These are phyloP conservation scores for Fragaria ananassa DNA, from an alignment of 306 rosid species.

Conservation along the genomic window DNA sequence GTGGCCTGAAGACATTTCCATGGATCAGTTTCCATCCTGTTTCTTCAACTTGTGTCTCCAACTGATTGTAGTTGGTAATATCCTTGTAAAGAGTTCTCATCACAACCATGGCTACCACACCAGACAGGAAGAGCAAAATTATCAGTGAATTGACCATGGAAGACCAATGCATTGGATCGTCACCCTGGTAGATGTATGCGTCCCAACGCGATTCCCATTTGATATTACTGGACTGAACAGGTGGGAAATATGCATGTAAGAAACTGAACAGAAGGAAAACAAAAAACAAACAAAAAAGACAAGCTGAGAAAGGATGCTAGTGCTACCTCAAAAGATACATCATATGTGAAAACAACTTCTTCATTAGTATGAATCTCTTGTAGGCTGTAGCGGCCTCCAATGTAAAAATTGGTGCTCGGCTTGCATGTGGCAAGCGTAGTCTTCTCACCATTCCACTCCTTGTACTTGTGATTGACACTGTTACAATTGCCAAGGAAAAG, in stretches of 20 bases:
- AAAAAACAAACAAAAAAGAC: neutral
- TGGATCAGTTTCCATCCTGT: slow-evolving; percentile 99
- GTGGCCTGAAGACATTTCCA: slow-evolving; percentile 90
- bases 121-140: slow-evolving; percentile 94
- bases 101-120: slow-evolving; percentile 99
- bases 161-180: slow-evolving; percentile 97
- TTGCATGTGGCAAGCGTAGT: neutral
- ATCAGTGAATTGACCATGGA: slow-evolving; percentile 89
- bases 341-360: slow-evolving; percentile 7
- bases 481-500: neutral
- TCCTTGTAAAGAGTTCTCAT: slow-evolving; percentile 96
- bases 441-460: slow-evolving; percentile 8
- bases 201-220: slow-evolving; percentile 99
- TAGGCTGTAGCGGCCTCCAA: neutral
- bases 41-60: slow-evolving; percentile 96
- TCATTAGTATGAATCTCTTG: neutral
- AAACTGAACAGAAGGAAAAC: neutral
- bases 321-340: neutral
- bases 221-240: slow-evolving; percentile 72
- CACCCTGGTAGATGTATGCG: slow-evolving; percentile 78
- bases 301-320: neutral
- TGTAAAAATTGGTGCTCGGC: neutral
- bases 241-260: neutral
- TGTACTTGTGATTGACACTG: neutral
- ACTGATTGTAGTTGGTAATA: slow-evolving; percentile 92